Evolutionary conservation across 192 early-diverging fungal genomes (phyloP).

Genomic region (Coemansia aciculifera): DNA sequence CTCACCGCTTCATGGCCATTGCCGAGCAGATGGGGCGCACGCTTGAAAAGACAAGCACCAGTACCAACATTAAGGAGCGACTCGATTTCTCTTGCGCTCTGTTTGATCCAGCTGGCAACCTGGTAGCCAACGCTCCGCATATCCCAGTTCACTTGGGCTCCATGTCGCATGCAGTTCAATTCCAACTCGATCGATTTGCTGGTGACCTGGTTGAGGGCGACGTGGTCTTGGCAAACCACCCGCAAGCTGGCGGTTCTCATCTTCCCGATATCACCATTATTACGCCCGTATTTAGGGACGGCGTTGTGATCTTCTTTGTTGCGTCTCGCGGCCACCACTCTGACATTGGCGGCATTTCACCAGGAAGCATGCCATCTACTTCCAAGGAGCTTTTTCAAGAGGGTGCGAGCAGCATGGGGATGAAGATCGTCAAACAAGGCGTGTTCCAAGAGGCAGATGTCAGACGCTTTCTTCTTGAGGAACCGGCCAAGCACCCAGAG

Average conservation of each 20-base stretch:
- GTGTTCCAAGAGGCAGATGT: slow-evolving; percentile 84
- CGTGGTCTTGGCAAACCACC: slow-evolving; percentile 95
- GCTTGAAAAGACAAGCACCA: slow-evolving; percentile 90
- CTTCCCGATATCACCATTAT: slow-evolving; percentile 96
- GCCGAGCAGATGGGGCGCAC: slow-evolving; percentile 98
- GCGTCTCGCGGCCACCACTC: slow-evolving; percentile 92
- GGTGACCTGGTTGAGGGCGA: slow-evolving; percentile 81
- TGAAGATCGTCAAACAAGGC: slow-evolving; percentile 83
- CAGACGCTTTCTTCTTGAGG: slow-evolving; percentile 69
- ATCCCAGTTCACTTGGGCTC: slow-evolving; percentile 93
- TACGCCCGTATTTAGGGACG: slow-evolving; percentile 82
- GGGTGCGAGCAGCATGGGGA: slow-evolving; percentile 86
- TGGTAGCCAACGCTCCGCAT: slow-evolving; percentile 87
- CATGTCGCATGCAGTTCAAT: slow-evolving; percentile 90
- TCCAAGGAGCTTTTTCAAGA: slow-evolving; percentile 93
- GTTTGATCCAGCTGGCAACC: slow-evolving; percentile 83
- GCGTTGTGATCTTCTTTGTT: slow-evolving; percentile 87
- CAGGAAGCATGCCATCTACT: slow-evolving; percentile 90
- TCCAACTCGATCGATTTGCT: slow-evolving; percentile 79
- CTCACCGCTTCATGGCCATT: slow-evolving; percentile 96
- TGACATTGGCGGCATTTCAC: slow-evolving; percentile 88
- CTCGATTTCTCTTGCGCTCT: slow-evolving; percentile 96
- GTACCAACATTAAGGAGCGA: slow-evolving; percentile 98
- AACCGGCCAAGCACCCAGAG: slow-evolving; percentile 79
- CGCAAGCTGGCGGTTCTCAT: slow-evolving; percentile 91